Conservation (phyloP, 768 basidiomycete species). For the Pleurotus cornucopiae region DNA sequence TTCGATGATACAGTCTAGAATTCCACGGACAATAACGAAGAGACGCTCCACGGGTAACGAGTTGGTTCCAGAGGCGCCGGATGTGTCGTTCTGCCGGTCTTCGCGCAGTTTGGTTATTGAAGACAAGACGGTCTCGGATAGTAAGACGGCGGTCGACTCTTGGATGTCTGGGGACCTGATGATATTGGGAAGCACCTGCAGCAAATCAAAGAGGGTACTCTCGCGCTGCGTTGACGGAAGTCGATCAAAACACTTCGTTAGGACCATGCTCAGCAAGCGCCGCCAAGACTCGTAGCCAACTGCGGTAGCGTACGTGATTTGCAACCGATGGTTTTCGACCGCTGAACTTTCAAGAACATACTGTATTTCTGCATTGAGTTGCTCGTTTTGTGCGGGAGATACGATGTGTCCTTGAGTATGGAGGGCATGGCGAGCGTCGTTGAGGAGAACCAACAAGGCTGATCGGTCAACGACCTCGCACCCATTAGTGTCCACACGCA, state of each 20-base stretch:
- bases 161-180: conserved; percentile 63
- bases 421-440: conserved; percentile 51
- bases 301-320: conserved; percentile 67
- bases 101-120: conserved; percentile 87
- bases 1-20: conserved; percentile 72
- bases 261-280: conserved; percentile 74
- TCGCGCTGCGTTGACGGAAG: conserved; percentile 81
- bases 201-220: conserved; percentile 84
- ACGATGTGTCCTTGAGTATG: conserved; percentile 67
- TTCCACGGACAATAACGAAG: conserved; percentile 63
- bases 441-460: conserved; percentile 68
- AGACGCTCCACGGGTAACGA: conserved; percentile 79
- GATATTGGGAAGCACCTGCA: conserved; percentile 73
- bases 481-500: conserved; percentile 62
- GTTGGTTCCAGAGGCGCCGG: conserved; percentile 63
- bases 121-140: conserved; percentile 80
- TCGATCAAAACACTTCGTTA: conserved; percentile 83
- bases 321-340: conserved; percentile 83
- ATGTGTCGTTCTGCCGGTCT: conserved; percentile 66
- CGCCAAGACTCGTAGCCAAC: conserved; percentile 83
- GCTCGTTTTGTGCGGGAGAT: conserved; percentile 58
- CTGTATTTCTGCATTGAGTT: conserved; percentile 60
- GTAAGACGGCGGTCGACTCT: conserved; percentile 71
- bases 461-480: conserved; percentile 81
- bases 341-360: conserved; percentile 84